These are phyloP conservation scores for Seiridium unicorne DNA, from an alignment of 2,329 filamentous ascomycete species.

Conservation along the genomic window DNA sequence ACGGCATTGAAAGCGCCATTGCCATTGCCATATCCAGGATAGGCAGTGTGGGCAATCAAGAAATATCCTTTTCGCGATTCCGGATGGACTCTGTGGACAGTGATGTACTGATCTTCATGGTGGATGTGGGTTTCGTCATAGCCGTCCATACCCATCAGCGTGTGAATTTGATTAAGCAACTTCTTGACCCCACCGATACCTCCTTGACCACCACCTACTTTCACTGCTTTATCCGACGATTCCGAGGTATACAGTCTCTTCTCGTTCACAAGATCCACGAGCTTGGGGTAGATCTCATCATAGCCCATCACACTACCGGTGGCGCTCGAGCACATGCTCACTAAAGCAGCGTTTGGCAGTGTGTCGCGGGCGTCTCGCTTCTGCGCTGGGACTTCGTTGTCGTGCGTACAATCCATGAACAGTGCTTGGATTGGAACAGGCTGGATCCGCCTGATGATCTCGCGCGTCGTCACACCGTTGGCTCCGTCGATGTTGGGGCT, in stretches of 20 bases:
- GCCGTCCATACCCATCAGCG: slow-evolving; percentile 89
- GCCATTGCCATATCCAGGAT: slow-evolving; percentile 83
- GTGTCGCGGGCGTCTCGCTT: slow-evolving; percentile 94
- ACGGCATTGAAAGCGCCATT: slow-evolving; percentile 80
- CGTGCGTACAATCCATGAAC: slow-evolving; percentile 99
- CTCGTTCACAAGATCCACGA: slow-evolving; percentile 92
- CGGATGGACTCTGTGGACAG: slow-evolving; percentile 91
- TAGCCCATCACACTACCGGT: slow-evolving; percentile 97
- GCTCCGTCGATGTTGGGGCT: slow-evolving; percentile 24
- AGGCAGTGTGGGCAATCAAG: slow-evolving; percentile 93
- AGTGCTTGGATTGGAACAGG: slow-evolving; percentile 88
- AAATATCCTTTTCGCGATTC: slow-evolving; percentile 92
- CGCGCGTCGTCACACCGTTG: slow-evolving; percentile 41
- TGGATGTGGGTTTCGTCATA: slow-evolving; percentile 97
- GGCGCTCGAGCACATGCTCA: slow-evolving; percentile 93
- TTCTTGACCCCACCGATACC: slow-evolving; percentile 92
- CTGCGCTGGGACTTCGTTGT: slow-evolving; percentile 94
- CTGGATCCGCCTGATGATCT: slow-evolving; percentile 78
- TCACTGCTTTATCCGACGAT: slow-evolving; percentile 63
- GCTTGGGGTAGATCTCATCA: slow-evolving; percentile 90
- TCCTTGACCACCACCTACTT: slow-evolving; percentile 67
- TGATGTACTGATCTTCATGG: slow-evolving; percentile 94
- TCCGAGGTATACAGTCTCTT: slow-evolving; percentile 78
- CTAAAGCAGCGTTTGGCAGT: slow-evolving; percentile 87
- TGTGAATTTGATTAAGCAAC: slow-evolving; percentile 91